phyloP scores from a whole-genome alignment of 768 basidiomycete species.

The Filobasidium floriforme region DNA sequence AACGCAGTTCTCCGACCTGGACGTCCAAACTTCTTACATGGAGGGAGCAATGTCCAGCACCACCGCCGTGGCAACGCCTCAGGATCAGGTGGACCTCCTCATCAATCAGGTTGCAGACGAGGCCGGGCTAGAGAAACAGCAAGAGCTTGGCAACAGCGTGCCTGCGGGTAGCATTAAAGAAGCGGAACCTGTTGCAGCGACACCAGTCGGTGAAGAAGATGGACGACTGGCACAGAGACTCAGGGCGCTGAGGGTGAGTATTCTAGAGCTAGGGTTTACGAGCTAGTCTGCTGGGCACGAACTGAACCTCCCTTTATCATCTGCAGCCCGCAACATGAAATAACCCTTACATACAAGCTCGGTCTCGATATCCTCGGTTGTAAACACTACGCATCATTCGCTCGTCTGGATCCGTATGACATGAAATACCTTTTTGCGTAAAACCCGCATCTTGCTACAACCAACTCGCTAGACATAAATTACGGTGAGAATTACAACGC shows the following conservation, averaged over 20 bases:
- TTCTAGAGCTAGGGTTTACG: not conserved
- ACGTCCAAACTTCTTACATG: constrained; percentile 97
- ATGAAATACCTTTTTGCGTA: too few relatives aligned
- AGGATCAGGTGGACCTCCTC: constrained; percentile 90
- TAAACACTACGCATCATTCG: too few relatives aligned
- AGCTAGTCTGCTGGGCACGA: not conserved
- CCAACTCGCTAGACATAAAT: too few relatives aligned
- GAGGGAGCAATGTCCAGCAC: constrained; percentile 91
- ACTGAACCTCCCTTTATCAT: not conserved
- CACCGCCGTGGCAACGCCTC: constrained; percentile 84
- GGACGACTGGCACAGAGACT: constrained; percentile 67
- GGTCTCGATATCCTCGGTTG: too few relatives aligned
- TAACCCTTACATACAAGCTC: too few relatives aligned
- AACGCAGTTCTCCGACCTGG: constrained; percentile 86
- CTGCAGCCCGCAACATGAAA: not conserved
- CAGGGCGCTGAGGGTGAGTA: constrained; percentile 61
- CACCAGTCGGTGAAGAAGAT: constrained; percentile 40
- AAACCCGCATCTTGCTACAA: too few relatives aligned
- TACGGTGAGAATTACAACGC: too few relatives aligned
- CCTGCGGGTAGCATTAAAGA: constrained; percentile 37
- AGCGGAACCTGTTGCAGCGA: constrained; percentile 64
- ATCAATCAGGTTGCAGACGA: constrained; percentile 94
- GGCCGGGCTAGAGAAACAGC: constrained; percentile 87
- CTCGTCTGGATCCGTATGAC: too few relatives aligned
- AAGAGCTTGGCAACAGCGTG: constrained; percentile 55